These are phyloP conservation scores for Dichomitus squalens DNA, from an alignment of 1,284 basidiomycete species.

Conservation along the genomic window DNA sequence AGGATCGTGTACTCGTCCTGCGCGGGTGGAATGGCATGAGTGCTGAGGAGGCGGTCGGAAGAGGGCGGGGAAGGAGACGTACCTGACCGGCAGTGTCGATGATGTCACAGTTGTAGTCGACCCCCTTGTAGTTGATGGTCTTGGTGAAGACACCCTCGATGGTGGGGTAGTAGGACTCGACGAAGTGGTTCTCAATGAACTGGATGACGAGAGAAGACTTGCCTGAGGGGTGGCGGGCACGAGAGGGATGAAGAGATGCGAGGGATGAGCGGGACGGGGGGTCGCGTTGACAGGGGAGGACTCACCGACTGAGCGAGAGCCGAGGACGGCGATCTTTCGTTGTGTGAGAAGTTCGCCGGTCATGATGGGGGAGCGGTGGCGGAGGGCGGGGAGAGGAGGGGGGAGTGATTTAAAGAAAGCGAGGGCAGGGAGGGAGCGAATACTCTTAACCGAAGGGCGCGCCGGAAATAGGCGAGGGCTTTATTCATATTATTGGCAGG, in stretches of 20 bases:
- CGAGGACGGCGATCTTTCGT: constrained; percentile 84
- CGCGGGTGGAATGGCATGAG: constrained; percentile 4
- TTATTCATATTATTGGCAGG: no score
- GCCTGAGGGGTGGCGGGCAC: constrained; percentile 44
- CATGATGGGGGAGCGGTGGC: constrained; percentile 36
- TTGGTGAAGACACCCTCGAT: constrained; percentile 92
- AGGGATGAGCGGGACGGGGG: constrained; percentile 10
- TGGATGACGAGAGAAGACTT: constrained; percentile 81
- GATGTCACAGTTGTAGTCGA: constrained; percentile 94
- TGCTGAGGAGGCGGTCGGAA: background rate
- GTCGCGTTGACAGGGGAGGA: constrained; percentile 27
- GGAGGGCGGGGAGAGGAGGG: constrained; percentile 17
- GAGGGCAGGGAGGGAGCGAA: constrained; percentile 10
- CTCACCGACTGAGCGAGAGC: constrained; percentile 80
- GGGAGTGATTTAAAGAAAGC: background rate
- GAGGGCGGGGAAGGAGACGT: constrained; percentile 19
- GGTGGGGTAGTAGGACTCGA: constrained; percentile 92
- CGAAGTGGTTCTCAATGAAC: constrained; percentile 70
- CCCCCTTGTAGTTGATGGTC: constrained; percentile 81
- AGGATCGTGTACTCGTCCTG: constrained; percentile 88
- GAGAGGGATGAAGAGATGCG: constrained; percentile 5
- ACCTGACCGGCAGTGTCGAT: constrained; percentile 98
- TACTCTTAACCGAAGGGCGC: constrained; percentile 5
- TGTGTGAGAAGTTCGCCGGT: constrained; percentile 70
- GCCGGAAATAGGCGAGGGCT: constrained; percentile 1